Conservation (phyloP, 2,329 filamentous ascomycete genomes). For the Stagonosporopsis tanaceti region DNA sequence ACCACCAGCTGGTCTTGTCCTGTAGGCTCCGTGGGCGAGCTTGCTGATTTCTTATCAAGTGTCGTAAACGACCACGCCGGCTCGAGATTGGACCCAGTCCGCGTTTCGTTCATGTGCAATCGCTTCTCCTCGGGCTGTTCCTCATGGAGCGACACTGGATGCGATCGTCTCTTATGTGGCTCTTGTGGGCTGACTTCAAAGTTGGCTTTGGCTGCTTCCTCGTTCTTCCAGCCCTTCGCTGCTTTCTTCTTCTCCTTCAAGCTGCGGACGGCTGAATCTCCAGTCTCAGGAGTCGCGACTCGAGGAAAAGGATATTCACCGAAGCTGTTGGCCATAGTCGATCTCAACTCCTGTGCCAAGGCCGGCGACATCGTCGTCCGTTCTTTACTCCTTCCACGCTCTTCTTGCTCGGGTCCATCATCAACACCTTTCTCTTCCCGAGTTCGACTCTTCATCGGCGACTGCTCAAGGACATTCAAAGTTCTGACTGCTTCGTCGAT, state of each 20-base stretch:
- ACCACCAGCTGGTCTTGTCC: not conserved
- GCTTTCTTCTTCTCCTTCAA: slow-evolving; percentile 51
- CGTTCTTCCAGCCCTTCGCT: slow-evolving; percentile 46
- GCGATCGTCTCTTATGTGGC: slow-evolving; percentile 45
- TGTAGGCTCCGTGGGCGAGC: not conserved
- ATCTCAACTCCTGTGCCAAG: not conserved
- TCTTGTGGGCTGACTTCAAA: slow-evolving; percentile 12
- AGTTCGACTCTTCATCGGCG: slow-evolving; percentile 5
- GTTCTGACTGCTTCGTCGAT: not conserved
- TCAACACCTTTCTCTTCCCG: not conserved
- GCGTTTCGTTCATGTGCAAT: slow-evolving; percentile 34
- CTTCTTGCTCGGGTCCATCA: not conserved
- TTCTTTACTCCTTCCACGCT: slow-evolving; percentile 10
- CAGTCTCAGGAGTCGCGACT: slow-evolving; percentile 13
- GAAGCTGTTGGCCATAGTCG: slow-evolving; percentile 15
- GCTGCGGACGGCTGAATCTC: not conserved
- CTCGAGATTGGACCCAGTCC: slow-evolving; percentile 24
- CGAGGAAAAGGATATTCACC: slow-evolving; percentile 41
- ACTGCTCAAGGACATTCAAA: slow-evolving; percentile 2
- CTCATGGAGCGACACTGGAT: slow-evolving; percentile 42
- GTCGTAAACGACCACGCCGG: slow-evolving; percentile 49
- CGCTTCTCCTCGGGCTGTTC: slow-evolving; percentile 48
- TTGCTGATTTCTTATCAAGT: slow-evolving; percentile 54
- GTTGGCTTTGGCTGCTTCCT: slow-evolving; percentile 32
- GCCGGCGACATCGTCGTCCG: slow-evolving; percentile 1